Base-by-base conservation (phyloP, 139 green algal species). In the Coccomyxa sp. region DNA sequence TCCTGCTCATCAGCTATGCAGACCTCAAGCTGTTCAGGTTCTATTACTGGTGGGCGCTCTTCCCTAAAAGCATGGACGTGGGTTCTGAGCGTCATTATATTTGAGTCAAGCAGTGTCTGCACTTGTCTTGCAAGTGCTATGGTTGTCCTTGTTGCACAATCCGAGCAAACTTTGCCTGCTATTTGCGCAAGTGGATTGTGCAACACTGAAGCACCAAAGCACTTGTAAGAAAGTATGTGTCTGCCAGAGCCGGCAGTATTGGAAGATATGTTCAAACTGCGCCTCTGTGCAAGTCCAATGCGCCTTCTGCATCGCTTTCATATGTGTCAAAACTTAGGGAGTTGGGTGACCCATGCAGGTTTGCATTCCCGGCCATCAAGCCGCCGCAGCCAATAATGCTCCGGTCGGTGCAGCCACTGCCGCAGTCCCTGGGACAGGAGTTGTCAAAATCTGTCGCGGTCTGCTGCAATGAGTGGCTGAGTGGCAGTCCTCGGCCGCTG, bases 11-110 rank as follows among this genome's bases (percentile, higher is more conserved):
- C 1, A 76, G 87, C 0, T 91, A 94, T 88, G 95, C 93, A n/a
- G 96, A 99, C 82, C 88, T 99, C 18, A 99, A 99, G 91, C 85
- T 87, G 21, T 98, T 92, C 88, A 85, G 86, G 14, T 98, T 96
- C 82, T 82, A 89, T 74, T 97, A 98, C 85, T 97, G 94, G 94
- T 93, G 51, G 11, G 31, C 76, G 85, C 74, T 51, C 77, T 51
- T 0, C 82, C 23, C 11, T 60, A 31, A 51, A 3, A 51, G 38
- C n/a, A n/a, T 51, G 74, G 32, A 30, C n/a, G 1, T 17, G 21
- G 15, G 13, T 23, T 30, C 21, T 79, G 18, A 21, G 74, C n/a
- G 23, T 1, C 0, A 13, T 79, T 0, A 45, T 30, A 28, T 17
- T 13, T 11, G 38, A 11, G 38, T 51, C 38, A 51, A 51, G 38